Conservation (phyloP, 768 basidiomycete genomes). For the Boletus bicolor region DNA sequence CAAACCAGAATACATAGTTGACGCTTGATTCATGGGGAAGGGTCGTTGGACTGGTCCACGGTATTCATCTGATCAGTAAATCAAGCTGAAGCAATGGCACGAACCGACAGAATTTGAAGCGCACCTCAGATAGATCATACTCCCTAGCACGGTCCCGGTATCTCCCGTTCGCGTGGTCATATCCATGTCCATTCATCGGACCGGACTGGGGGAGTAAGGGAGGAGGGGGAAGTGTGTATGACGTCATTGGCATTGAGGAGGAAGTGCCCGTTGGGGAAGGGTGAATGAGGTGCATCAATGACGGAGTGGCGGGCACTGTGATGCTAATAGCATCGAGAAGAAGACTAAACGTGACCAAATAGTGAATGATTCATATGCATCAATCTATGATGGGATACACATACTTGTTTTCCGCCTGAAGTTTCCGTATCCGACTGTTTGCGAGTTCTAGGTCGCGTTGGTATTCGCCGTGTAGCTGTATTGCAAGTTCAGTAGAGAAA, state of each 20-base stretch:
- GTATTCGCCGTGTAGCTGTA: slow-evolving; percentile 24
- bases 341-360: slow-evolving; percentile 15
- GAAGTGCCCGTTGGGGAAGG: slow-evolving; percentile 27
- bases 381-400: not conserved
- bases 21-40: slow-evolving; percentile 19
- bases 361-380: not conserved
- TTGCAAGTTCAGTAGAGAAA: not conserved
- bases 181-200: slow-evolving; percentile 26
- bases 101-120: not conserved
- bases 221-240: slow-evolving; percentile 16
- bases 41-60: slow-evolving; percentile 18
- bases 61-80: slow-evolving; percentile 7
- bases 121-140: slow-evolving; percentile 20
- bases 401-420: slow-evolving; percentile 34
- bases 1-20: slow-evolving; percentile 9
- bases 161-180: slow-evolving; percentile 26
- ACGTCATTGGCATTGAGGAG: slow-evolving; percentile 14
- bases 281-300: slow-evolving; percentile 29
- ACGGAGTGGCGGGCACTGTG: slow-evolving; percentile 31
- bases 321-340: slow-evolving; percentile 35
- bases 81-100: not conserved
- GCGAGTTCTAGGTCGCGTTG: slow-evolving; percentile 28
- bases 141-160: slow-evolving; percentile 27
- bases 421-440: slow-evolving; percentile 26
- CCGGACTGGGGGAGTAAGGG: slow-evolving; percentile 3